phyloP scores from a whole-genome alignment of 169 alveolate species.

The Plasmodium blacklocki region DNA sequence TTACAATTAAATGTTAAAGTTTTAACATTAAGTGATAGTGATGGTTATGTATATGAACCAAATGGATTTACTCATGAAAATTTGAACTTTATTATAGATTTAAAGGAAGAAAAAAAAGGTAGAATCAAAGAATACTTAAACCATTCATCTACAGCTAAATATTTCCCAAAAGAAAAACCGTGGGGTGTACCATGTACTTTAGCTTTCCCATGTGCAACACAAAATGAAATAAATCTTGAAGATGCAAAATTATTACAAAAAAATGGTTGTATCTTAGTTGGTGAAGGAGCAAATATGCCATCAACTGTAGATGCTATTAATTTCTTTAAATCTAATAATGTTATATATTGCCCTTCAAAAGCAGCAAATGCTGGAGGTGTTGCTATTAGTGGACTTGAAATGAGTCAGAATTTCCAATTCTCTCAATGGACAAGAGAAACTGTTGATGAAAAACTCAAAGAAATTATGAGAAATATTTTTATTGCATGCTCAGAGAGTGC shows the following conservation, averaged over 20 bases:
- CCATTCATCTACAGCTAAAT: conserved; percentile 77
- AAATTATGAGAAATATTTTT: conserved; percentile 85
- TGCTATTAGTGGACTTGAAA: conserved; percentile 90
- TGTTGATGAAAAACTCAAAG: conserved; percentile 84
- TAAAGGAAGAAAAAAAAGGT: conserved; percentile 79
- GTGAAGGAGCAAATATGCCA: conserved; percentile 92
- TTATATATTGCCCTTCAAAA: conserved; percentile 89
- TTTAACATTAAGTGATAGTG: conserved; percentile 86
- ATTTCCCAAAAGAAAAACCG: conserved; percentile 80
- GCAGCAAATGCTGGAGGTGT: conserved; percentile 94
- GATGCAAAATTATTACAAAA: conserved; percentile 83
- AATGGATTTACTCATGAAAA: conserved; percentile 85
- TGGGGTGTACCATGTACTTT: conserved; percentile 82
- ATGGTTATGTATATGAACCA: conserved; percentile 83
- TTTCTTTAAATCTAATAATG: conserved; percentile 77
- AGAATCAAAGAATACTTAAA: conserved; percentile 79
- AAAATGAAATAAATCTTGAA: conserved; percentile 85
- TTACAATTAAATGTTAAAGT: conserved; percentile 86
- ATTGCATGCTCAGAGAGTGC: conserved; percentile 81
- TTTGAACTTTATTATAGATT: conserved; percentile 74
- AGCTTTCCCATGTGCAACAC: conserved; percentile 92
- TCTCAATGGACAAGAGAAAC: conserved; percentile 85
- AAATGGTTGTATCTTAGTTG: conserved; percentile 82
- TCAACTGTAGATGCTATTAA: conserved; percentile 86
- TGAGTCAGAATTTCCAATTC: conserved; percentile 89